Evolutionary conservation across 1,284 basidiomycete genomes (phyloP), one percentile per base, ranked within the genome.

Genomic region (Sphaerobolus stellatus): DNA sequence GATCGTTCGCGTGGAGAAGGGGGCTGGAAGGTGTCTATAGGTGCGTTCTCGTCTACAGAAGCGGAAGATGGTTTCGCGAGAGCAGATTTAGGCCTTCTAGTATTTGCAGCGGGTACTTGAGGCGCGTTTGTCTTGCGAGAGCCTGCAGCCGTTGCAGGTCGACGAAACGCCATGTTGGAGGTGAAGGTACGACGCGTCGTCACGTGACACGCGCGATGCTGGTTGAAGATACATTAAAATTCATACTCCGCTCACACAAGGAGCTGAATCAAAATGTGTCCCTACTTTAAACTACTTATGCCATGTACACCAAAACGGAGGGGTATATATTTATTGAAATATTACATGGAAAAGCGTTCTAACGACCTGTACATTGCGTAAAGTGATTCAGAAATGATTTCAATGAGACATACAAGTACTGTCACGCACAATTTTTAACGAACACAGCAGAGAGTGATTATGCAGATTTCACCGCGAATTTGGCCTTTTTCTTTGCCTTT

Each of bases 401-500:
- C 36, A 38, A 38, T n/a, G n/a, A 4, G n/a, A 38, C 36, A 38
- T 38, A 7, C 7, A n/a, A n/a, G n/a, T n/a, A n/a, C n/a, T n/a
- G n/a, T 38, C 36, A 38, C 22, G n/a, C 7, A 7, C n/a, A 38
- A 38, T 22, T 43, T 43, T 43, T 14, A 4, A 43, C 13, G 20
- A 14, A 43, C n/a, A n/a, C n/a, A n/a, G n/a, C n/a, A n/a, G n/a
- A n/a, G n/a, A n/a, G n/a, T n/a, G 38, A 64, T 68, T 70, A 84
- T 25, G 84, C 83, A 38, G 77, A 74, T 52, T 85, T 77, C 60
- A 77, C 45, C 4, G 53, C 30, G 16, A 29, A 65, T 54, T 74
- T 76, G 16, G 80, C 79, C n/a, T 78, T 81, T 56, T 76, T 80
- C 70, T 81, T 90, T 62, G 76, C 74, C 44, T 86, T 90, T 70